Evolutionary conservation across 225 moss, liverwort and hornwort species (phyloP), one percentile per base, ranked within the genome.

Genomic region (Straminergon stramineum): DNA sequence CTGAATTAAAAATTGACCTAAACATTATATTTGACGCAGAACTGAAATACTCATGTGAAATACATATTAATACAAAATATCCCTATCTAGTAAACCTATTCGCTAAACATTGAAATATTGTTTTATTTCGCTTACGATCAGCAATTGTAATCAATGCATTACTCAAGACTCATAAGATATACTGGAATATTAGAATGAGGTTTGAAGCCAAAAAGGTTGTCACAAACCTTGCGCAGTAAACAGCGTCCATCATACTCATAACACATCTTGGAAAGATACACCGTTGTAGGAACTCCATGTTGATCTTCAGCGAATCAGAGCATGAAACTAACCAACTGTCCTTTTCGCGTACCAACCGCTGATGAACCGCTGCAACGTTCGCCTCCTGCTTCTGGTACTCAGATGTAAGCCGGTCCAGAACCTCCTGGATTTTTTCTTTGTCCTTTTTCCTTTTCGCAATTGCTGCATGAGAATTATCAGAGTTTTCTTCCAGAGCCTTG

Each of bases 171-270:
- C 27, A 51, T 67, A 26, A 53, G 73, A 55, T n/a, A 70, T 87
- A 69, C 70, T 71, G 48, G 58, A 84, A 73, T 48, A 78, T 17
- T 86, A 31, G 26, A 53, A 86, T 85, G 62, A 85, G 79, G 15
- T 64, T 81, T 64, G 69, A 53, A 81, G 61, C 51, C 85, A 78
- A 86, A 81, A 79, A 89, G 87, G 61, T 68, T 88, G 82, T 77
- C 80, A 97, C 95, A 90, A 94, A 99, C 90, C 97, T 96, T 83
- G 99, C 99, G 92, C 97, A 99, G 87, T 96, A 99, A 52, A 99
- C 99, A 70, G 99, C 99, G 93, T 99, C 99, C 99, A 99, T 97
- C 97, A 97, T 99, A 88, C 99, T 99, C 95, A 99, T 97, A 55
- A 99, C 99, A 92, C 99, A 99, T 87, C 99, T 95, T 56, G 99